Conservation (phyloP, 164 flowering plant species). For the Umbilicus rupestris region DNA sequence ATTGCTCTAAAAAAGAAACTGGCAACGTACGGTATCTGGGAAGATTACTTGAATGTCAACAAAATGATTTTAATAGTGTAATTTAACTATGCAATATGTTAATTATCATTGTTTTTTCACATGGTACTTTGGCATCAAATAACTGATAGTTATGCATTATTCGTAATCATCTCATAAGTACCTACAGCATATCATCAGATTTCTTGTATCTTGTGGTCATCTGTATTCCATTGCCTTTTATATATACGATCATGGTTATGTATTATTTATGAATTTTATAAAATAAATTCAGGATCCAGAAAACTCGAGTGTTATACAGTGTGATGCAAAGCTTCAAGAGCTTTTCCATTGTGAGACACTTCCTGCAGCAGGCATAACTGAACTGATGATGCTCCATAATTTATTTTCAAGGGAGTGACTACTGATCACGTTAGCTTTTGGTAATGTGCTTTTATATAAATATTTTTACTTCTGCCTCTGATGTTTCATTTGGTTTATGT, state of each 20-base stretch:
- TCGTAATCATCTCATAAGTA: too few species aligned
- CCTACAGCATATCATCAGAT: background rate
- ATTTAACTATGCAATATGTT: too few species aligned
- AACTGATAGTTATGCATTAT: too few species aligned
- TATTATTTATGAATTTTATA: background rate
- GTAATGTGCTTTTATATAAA: background rate
- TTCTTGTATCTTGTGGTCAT: background rate
- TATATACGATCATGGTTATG: too few species aligned
- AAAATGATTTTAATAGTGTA: too few species aligned
- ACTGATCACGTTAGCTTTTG: conserved; percentile 1
- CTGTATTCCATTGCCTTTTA: background rate
- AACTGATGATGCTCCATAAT: conserved; percentile 22
- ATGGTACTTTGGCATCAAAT: too few species aligned
- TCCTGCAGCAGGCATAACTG: conserved; percentile 53
- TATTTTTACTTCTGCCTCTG: background rate
- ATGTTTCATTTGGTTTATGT: background rate
- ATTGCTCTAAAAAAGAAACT: background rate
- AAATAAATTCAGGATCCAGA: conserved; percentile 48
- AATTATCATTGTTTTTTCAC: too few species aligned
- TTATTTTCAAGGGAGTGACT: conserved; percentile 5
- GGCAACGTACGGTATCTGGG: background rate
- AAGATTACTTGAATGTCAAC: too few species aligned
- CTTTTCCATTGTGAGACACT: conserved; percentile 78
- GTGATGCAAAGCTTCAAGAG: conserved; percentile 76
- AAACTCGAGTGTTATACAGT: conserved; percentile 48